phyloP scores from a whole-genome alignment of 2,329 filamentous ascomycete species.

The Penicillium sp. region DNA sequence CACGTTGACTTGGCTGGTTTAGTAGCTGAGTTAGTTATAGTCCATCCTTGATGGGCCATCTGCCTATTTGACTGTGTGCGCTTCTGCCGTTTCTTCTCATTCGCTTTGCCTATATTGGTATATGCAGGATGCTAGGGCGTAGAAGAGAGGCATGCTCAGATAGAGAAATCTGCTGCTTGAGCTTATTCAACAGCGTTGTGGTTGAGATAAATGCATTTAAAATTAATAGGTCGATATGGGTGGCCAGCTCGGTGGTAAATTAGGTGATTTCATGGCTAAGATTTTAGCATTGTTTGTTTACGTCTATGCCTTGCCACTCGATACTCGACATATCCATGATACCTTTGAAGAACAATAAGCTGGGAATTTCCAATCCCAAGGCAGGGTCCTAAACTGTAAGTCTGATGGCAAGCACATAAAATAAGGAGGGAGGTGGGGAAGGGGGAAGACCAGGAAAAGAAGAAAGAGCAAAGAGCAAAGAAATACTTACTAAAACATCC shows the following conservation, averaged over 20 bases:
- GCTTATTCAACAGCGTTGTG: not conserved
- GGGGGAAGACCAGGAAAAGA: not conserved
- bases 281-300: not conserved
- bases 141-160: not conserved
- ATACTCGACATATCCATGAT: conserved; percentile 7
- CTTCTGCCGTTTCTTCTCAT: too few relatives aligned
- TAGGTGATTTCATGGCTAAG: not conserved
- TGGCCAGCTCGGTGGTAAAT: not conserved
- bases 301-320: not conserved
- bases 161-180: not conserved
- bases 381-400: conserved; percentile 2
- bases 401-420: not conserved
- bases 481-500: conserved; percentile 9
- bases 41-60: too few relatives aligned
- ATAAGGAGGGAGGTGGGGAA: not conserved
- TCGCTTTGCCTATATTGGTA: not conserved
- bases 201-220: not conserved
- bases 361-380: conserved; percentile 10
- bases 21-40: too few relatives aligned
- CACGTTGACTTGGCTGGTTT: too few relatives aligned
- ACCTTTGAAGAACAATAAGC: conserved; percentile 8
- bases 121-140: not conserved
- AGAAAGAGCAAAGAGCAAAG: not conserved
- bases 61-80: too few relatives aligned
- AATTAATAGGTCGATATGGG: not conserved